phyloP scores from a whole-genome alignment of 768 basidiomycete genomes.

The Tricholoma matsutake region DNA sequence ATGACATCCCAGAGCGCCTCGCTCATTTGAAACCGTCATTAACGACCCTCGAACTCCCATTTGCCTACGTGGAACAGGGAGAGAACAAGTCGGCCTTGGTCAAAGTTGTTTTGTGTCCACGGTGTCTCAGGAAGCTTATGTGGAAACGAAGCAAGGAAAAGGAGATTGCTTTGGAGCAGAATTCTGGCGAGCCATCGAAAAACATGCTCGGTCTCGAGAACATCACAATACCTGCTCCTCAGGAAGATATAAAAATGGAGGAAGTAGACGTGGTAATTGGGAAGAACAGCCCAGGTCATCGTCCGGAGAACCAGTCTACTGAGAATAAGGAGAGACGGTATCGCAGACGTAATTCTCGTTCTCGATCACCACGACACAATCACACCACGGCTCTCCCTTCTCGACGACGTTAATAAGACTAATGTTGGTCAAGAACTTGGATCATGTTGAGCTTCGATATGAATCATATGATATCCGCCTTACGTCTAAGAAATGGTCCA shows the following conservation, averaged over 20 bases:
- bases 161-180: constrained; percentile 19
- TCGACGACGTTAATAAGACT: neutral
- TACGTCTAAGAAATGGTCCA: neutral
- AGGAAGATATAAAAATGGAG: constrained; percentile 6
- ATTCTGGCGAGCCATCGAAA: constrained; percentile 22
- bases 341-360: constrained; percentile 31
- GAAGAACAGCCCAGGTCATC: constrained; percentile 13
- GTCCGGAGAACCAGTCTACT: constrained; percentile 32
- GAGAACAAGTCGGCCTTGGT: constrained; percentile 78
- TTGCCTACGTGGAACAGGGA: constrained; percentile 81
- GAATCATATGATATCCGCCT: neutral
- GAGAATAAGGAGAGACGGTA: constrained; percentile 8
- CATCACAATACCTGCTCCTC: constrained; percentile 34
- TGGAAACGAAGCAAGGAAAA: constrained; percentile 78
- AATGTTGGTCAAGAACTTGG: neutral
- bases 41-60: constrained; percentile 85
- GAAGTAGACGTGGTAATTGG: constrained; percentile 22
- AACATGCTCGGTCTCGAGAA: neutral
- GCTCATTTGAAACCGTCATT: constrained; percentile 30
- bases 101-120: constrained; percentile 82
- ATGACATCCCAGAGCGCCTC: constrained; percentile 34
- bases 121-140: constrained; percentile 81
- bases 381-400: neutral
- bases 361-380: constrained; percentile 31
- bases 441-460: neutral